Evolutionary conservation across 192 early-diverging fungal genomes (phyloP).

Genomic region (Umbelopsis ramanniana): DNA sequence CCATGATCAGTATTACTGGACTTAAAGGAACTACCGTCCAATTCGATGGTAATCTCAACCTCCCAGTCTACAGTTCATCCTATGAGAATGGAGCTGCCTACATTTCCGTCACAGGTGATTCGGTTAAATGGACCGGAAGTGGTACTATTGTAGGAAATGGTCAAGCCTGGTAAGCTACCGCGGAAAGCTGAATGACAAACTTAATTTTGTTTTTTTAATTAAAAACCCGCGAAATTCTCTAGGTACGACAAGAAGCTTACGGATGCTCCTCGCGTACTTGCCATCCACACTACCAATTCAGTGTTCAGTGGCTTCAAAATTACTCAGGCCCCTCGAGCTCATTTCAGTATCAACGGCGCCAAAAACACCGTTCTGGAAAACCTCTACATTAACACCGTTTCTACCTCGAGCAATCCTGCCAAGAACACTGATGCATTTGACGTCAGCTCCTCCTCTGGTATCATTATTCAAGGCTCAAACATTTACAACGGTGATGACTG

Average conservation of each 20-base stretch:
- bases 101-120: constrained; percentile 12
- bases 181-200: not conserved
- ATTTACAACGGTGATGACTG: constrained; percentile 57
- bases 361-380: constrained; percentile 20
- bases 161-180: constrained; percentile 23
- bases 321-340: constrained; percentile 24
- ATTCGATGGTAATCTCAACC: constrained; percentile 18
- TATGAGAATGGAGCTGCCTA: constrained; percentile 15
- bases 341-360: constrained; percentile 23
- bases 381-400: constrained; percentile 26
- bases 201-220: not conserved
- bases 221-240: not conserved
- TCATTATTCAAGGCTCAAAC: constrained; percentile 40
- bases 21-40: constrained; percentile 20
- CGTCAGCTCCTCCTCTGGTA: constrained; percentile 29
- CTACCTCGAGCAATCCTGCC: constrained; percentile 26
- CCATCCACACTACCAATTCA: constrained; percentile 19
- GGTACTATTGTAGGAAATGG: constrained; percentile 32
- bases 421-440: constrained; percentile 55
- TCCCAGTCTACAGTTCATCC: constrained; percentile 15
- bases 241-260: constrained; percentile 21
- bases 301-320: constrained; percentile 28
- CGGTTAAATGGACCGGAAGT: constrained; percentile 18
- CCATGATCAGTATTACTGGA: constrained; percentile 12
- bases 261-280: constrained; percentile 23